Base-by-base conservation (phyloP, 2,329 filamentous ascomycete species). In the Pseudogymnoascus sp. region DNA sequence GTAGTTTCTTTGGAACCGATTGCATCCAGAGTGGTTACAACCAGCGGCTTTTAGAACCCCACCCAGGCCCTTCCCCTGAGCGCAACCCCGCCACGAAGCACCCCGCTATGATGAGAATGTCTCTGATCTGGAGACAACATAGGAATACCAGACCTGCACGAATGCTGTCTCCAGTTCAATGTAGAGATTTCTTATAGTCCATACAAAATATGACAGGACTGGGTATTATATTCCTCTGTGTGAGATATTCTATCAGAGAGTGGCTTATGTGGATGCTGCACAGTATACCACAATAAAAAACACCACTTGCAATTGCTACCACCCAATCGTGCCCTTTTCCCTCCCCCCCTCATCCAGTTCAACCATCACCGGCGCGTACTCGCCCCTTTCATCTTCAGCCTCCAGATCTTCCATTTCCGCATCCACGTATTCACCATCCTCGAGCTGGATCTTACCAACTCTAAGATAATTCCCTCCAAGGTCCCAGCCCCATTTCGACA, bases 401-500 rank as follows among this genome's bases (percentile, higher is more conserved):
- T 82, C 78, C 40, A 83, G 75, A 53, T 84, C 81, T 1, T 75
- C 73, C 61, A 81, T 71, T 68, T 80, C 78, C 2, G 78, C 70
- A 61, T 80, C 76, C 0, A 82, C 75, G 65, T 79, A 69, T 71
- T 83, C 77, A 25, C 81, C 79, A 67, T 83, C 81, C 65, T 84
- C 81, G 59, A 82, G 74, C 74, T 79, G 81, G 25, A 80, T 70
- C 62, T 74, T 77, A 1, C 81, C 81, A 18, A 74, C 74, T 3
- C 79, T 75, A 5, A 82, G 69, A 66, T 81, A 82, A 63, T 81
- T 76, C 6, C 75, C 78, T 14, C 77, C 70, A 11, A 87, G 71
- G 62, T 86, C 82, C 84, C 84, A 87, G 3, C 79, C 82, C 59
- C 74, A 74, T 56, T 73, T 75, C 76, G 75, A 76, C 3, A 82